Evolutionary conservation across 805 yeast genomes (phyloP), one percentile per base, ranked within the genome.

Genomic region (Hanseniaspora guilliermondii): DNA sequence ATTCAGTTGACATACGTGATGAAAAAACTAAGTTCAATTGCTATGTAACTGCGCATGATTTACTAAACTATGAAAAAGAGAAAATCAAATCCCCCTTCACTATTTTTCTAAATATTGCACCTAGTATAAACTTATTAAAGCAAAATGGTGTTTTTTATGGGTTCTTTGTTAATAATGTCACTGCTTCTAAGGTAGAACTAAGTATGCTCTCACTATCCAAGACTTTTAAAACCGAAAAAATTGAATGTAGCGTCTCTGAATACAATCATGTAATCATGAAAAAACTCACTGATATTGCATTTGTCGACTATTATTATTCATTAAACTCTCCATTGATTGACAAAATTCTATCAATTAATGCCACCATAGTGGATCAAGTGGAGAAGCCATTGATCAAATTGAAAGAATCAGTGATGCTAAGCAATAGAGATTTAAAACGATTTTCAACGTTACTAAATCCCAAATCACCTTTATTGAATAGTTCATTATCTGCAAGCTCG

Each of bases 11-110:
- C 63, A 56, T 88, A 87, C 65, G 86, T 95, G 0, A 82, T 22
- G 49, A 44, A 35, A 3, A 16, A 8, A 35, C 53, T 8, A 38
- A 21, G n/a, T 39, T 54, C 78, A 91, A 36, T 36, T 61, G 82
- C 0, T 85, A 77, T 63, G 79, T 80, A 12, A 78, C 88, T 3
- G 93, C 93, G 0, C 94, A 85, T 63, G 85, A 81, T 60, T 59
- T 68, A 2, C 60, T 67, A 0, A 69, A 74, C 1, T 85, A 83
- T 61, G 63, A 62, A 6, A 63, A 62, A 4, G 95, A 85, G 62
- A 70, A 66, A 5, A 68, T 78, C 24, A 79, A 78, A 59, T 78
- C 91, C 0, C 81, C 82, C 2, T 73, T 85, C 57, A 79, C 81
- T 0, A 63, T 89, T 17, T 78, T 85, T 57, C 70, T 89, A 58